Conservation (phyloP, 2,329 filamentous ascomycete species). For the Triangularia setosa region DNA sequence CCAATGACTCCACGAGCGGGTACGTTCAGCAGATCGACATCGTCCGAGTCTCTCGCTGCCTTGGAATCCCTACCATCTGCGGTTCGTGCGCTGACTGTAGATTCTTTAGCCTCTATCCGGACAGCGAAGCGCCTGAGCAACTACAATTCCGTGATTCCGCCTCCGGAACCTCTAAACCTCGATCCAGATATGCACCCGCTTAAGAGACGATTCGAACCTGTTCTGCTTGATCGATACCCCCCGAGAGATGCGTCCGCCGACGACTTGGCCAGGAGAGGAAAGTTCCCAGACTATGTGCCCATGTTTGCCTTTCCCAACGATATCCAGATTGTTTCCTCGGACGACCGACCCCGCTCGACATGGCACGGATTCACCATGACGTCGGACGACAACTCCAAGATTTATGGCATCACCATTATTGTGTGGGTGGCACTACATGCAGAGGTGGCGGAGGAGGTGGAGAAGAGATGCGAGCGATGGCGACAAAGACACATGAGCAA, state of each 20-base stretch:
- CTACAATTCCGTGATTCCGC: slow-evolving; percentile 96
- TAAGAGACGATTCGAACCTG: slow-evolving; percentile 89
- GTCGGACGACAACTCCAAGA: slow-evolving; percentile 81
- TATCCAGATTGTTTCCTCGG: slow-evolving; percentile 92
- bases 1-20: slow-evolving; percentile 70
- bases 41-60: slow-evolving; percentile 2
- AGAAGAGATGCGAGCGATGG: slow-evolving; percentile 79
- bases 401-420: slow-evolving; percentile 87
- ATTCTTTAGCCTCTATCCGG: slow-evolving; percentile 54
- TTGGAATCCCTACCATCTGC: background rate
- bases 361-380: slow-evolving; percentile 99
- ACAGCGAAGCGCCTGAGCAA: slow-evolving; percentile 89
- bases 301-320: slow-evolving; percentile 99
- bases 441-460: slow-evolving; percentile 77
- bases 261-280: slow-evolving; percentile 73
- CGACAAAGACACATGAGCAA: slow-evolving; percentile 83
- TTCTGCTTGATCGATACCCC: slow-evolving; percentile 91
- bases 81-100: slow-evolving; percentile 4
- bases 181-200: slow-evolving; percentile 94
- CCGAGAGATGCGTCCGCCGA: slow-evolving; percentile 78
- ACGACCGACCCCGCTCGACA: slow-evolving; percentile 88
- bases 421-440: slow-evolving; percentile 87
- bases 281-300: slow-evolving; percentile 94
- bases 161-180: slow-evolving; percentile 82
- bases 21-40: slow-evolving; percentile 36